Conservation (phyloP, 495 filamentous ascomycete genomes). For the Platismatia glauca region DNA sequence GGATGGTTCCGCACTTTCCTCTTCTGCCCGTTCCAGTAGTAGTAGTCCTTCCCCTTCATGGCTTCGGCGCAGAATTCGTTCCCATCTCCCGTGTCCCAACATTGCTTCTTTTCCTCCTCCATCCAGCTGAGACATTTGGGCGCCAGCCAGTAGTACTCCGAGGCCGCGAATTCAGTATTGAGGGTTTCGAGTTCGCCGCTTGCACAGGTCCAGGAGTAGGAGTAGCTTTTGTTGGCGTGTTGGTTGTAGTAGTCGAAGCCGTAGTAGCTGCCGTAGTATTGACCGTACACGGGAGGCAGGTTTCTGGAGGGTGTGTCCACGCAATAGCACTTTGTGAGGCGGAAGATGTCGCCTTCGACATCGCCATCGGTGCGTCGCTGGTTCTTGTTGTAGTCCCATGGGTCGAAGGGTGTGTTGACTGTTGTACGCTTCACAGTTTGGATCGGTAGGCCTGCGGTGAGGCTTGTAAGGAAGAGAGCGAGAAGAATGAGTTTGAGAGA, state of each 20-base stretch:
- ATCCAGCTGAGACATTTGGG: neutral
- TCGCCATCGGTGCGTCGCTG: neutral
- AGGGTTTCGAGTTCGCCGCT: neutral
- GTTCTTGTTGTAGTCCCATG: neutral
- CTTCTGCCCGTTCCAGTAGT: constrained; percentile 2
- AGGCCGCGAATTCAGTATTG: neutral
- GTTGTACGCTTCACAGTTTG: neutral
- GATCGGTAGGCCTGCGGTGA: neutral
- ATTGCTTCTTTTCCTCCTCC: neutral
- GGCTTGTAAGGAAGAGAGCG: neutral
- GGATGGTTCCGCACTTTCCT: neutral
- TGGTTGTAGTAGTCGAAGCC: neutral
- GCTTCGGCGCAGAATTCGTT: neutral
- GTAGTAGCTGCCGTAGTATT: neutral
- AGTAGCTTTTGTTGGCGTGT: neutral
- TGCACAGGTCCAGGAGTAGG: neutral
- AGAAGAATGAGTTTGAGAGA: neutral
- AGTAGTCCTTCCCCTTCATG: neutral
- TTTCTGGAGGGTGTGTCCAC: neutral
- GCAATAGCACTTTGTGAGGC: neutral
- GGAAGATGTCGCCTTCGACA: neutral
- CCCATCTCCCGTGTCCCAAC: neutral
- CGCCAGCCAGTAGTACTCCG: neutral
- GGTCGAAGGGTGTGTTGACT: neutral
- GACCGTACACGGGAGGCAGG: neutral